Conservation (phyloP, 1,284 basidiomycete species). For the Cutaneotrichosporon dermatis region DNA sequence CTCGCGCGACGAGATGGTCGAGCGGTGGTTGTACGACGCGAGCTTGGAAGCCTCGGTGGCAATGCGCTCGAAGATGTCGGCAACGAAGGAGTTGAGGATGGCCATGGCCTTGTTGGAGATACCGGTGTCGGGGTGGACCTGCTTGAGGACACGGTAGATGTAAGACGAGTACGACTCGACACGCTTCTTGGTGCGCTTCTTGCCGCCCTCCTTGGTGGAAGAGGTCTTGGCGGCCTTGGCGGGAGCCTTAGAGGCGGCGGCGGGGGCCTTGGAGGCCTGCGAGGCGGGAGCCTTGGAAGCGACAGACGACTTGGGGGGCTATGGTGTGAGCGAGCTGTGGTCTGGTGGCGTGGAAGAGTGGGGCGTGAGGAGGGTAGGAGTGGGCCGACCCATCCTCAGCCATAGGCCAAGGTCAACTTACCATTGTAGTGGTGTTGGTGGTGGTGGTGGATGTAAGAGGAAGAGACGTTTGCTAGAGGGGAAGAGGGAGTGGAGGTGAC, state of each 20-base stretch:
- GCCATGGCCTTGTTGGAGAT: conserved; percentile 94
- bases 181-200: conserved; percentile 78
- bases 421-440: conserved; percentile 29
- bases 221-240: conserved; percentile 48
- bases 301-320: conserved; percentile 49
- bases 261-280: conserved; percentile 44
- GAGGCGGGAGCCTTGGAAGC: conserved; percentile 62
- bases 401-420: conserved; percentile 3
- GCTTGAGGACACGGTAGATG: conserved; percentile 71
- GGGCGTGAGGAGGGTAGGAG: no score
- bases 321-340: not conserved
- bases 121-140: conserved; percentile 92
- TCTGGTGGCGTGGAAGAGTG: no score
- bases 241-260: conserved; percentile 61
- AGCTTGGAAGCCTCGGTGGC: conserved; percentile 89
- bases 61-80: conserved; percentile 91
- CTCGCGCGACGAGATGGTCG: conserved; percentile 88
- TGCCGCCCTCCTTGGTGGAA: conserved; percentile 17
- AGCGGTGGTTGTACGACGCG: conserved; percentile 87
- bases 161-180: conserved; percentile 87
- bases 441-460: conserved; percentile 18
- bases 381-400: no score
- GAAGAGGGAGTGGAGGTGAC: no score
- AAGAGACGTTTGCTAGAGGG: not conserved
- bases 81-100: conserved; percentile 87